Base-by-base conservation (phyloP, 106 monocot species). In the Dactylorhiza incarnata region DNA sequence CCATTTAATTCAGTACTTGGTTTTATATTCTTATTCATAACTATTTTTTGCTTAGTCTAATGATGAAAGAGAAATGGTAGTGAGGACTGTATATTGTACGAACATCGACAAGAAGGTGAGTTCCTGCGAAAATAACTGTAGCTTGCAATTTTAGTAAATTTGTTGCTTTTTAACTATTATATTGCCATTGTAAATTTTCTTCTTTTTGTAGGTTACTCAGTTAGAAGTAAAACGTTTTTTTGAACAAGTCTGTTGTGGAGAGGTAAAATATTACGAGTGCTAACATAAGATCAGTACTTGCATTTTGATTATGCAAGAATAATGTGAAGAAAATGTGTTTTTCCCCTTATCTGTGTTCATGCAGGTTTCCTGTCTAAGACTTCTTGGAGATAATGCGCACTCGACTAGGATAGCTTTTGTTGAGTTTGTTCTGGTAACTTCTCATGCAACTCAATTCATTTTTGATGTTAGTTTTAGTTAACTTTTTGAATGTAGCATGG, bases 341-440 rank as follows among this genome's bases (percentile, higher is more conserved):
- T 65, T 65, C 8, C 26, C 26, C 6, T 20, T 29, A 15, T 78
- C 46, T 47, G 6, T 75, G 25, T 56, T 45, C 49, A 9, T 80
- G 23, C 72, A 71, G 91, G 88, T 91, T 66, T 84, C 82, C 54
- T 86, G 88, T 26, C 48, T 91, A 73, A 88, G 91, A 84, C 82
- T 91, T 73, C 91, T 91, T 69, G 86, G 88, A 16, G 86, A 91
- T 81, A 77, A 82, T 80, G 75, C 65, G 50, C 91, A 88, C 70
- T 78, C 75, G 7, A 91, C 88, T 44, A 69, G 86, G 61, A 91
- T 91, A 81, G 91, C 91, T 6, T 91, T 91, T 82, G 84, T 91
- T 84, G 91, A 91, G 76, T 91, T 91, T 72, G 80, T 71, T 71
- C 68, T 68, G 82, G 91, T 91, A 83, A 84, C 22, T 14, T 13